Evolutionary conservation across 139 green algal species (phyloP).

Genomic region (Volvox africanus): DNA sequence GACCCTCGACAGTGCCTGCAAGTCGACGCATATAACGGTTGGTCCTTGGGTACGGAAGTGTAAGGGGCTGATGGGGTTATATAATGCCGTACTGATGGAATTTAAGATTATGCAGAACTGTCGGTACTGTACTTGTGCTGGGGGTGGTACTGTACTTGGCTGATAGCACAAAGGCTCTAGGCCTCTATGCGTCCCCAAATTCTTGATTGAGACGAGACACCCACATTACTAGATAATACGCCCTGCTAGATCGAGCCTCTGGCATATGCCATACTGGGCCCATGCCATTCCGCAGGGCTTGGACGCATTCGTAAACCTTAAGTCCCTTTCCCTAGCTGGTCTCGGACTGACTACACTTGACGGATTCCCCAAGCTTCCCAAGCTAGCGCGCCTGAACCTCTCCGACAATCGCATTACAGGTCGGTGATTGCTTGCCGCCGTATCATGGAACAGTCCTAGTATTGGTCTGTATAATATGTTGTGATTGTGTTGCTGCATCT

Average conservation of each 20-base stretch:
- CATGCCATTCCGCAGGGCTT: slow-evolving; percentile 10
- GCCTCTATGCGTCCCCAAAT: too few relatives aligned
- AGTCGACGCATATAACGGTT: slow-evolving; percentile 24
- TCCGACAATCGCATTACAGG: slow-evolving; percentile 43
- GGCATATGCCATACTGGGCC: background rate
- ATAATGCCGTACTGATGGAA: too few relatives aligned
- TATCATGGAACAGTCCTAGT: background rate
- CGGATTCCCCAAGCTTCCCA: slow-evolving; percentile 44
- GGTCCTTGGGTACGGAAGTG: background rate
- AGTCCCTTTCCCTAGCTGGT: slow-evolving; percentile 6
- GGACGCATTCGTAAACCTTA: slow-evolving; percentile 35
- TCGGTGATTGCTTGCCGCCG: background rate
- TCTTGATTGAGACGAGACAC: too few relatives aligned
- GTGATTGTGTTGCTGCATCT: too few relatives aligned
- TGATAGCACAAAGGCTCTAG: too few relatives aligned
- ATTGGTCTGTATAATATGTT: too few relatives aligned
- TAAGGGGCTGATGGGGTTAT: too few relatives aligned
- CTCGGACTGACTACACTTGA: slow-evolving; percentile 34
- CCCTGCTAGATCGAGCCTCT: too few relatives aligned
- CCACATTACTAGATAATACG: too few relatives aligned
- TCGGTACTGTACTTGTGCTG: too few relatives aligned
- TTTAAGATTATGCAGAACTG: too few relatives aligned
- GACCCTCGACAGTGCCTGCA: slow-evolving; percentile 14
- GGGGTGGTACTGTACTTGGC: too few relatives aligned
- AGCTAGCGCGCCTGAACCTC: slow-evolving; percentile 26